Evolutionary conservation across 768 basidiomycete genomes (phyloP).

Genomic region (Boletus vermiculosoides): DNA sequence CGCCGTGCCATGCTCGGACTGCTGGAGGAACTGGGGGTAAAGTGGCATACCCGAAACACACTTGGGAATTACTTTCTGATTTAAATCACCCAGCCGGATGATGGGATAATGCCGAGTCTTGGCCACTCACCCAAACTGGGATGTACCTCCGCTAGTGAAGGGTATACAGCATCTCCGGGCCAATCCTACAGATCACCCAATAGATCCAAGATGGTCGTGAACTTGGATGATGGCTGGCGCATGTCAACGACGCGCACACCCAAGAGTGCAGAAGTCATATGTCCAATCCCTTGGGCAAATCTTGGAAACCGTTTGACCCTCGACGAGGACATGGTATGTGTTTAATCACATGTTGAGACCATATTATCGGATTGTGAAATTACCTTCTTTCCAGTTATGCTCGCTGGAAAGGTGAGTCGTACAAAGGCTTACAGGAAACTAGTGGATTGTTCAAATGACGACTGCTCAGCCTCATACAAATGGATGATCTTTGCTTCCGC

Average conservation of each 20-base stretch:
- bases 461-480: constrained; percentile 33
- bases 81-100: constrained; percentile 16
- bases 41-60: not conserved
- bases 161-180: constrained; percentile 3
- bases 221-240: constrained; percentile 34
- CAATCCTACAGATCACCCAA: constrained; percentile 8
- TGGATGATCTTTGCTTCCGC: constrained; percentile 42
- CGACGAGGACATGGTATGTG: constrained; percentile 42
- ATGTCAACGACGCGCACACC: constrained; percentile 45
- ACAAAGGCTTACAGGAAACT: not conserved
- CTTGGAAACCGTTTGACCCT: constrained; percentile 33
- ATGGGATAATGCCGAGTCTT: constrained; percentile 13
- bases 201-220: constrained; percentile 3
- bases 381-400: constrained; percentile 19
- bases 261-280: constrained; percentile 29
- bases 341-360: not conserved
- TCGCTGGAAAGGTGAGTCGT: constrained; percentile 29
- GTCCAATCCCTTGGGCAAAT: constrained; percentile 31
- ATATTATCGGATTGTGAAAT: not conserved
- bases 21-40: constrained; percentile 41
- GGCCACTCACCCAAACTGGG: constrained; percentile 12
- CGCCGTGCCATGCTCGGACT: constrained; percentile 43
- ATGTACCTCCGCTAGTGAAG: not conserved
- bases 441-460: not conserved
- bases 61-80: constrained; percentile 1